Percentiles rank a stretch among this genome's conserved stretches.
Conservation (phyloP, 1,139 yeast species). For the Protomyces inundatus region DNA sequence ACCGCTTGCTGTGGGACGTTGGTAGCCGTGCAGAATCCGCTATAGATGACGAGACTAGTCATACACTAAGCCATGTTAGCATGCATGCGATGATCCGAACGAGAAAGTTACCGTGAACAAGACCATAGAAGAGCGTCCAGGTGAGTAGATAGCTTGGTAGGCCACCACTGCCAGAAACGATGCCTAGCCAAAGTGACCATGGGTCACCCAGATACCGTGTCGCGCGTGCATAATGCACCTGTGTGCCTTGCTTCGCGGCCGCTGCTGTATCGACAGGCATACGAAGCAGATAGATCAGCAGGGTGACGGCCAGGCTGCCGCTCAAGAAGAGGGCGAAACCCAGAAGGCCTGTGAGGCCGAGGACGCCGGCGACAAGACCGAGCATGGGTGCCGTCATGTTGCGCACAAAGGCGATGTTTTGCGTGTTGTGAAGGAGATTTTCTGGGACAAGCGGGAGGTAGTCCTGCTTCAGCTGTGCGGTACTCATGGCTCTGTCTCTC, state of each 20-base stretch:
- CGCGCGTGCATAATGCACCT: not conserved
- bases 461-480: slow-evolving; percentile 5
- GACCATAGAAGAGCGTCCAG: slow-evolving; percentile 28
- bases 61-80: not conserved
- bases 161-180: slow-evolving; percentile 16
- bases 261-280: not conserved
- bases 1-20: not conserved
- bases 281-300: slow-evolving; percentile 3
- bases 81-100: not conserved
- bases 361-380: slow-evolving; percentile 26
- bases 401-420: slow-evolving; percentile 20
- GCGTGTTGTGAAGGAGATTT: slow-evolving; percentile 15
- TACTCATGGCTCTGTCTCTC: not conserved
- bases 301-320: slow-evolving; percentile 14
- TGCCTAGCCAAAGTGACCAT: slow-evolving; percentile 14
- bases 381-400: slow-evolving; percentile 26
- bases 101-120: slow-evolving; percentile 19
- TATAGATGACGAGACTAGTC: not conserved
- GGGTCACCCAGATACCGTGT: slow-evolving; percentile 12
- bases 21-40: not conserved
- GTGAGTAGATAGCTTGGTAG: slow-evolving; percentile 21
- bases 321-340: slow-evolving; percentile 18
- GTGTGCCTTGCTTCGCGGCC: not conserved
- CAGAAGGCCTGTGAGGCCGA: slow-evolving; percentile 26
- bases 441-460: slow-evolving; percentile 18